Conservation (phyloP, 1,284 basidiomycete species). For the Rhodotorula sp. region DNA sequence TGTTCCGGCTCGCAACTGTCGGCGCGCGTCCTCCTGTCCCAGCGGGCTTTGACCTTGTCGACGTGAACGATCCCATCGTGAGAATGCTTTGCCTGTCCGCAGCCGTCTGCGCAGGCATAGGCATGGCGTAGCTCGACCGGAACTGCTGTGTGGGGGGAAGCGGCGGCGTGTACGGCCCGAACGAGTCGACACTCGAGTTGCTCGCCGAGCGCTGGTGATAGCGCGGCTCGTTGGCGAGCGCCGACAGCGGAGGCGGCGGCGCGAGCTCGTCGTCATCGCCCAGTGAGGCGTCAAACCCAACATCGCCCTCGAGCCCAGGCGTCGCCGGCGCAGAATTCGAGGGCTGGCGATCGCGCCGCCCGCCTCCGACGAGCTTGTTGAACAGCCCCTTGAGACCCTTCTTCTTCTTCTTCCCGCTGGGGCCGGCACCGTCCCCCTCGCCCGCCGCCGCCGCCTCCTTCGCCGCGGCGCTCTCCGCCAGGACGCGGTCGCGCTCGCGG, state of each 20-base stretch:
- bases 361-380: slow-evolving; percentile 42
- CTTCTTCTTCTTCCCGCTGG: slow-evolving; percentile 38
- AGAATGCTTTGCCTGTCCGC: slow-evolving; percentile 33
- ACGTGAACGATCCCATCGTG: slow-evolving; percentile 24
- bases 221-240: slow-evolving; percentile 39
- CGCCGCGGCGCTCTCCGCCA: slow-evolving; percentile 3
- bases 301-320: not conserved
- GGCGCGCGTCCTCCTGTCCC: not conserved
- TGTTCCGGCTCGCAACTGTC: slow-evolving; percentile 3
- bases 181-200: slow-evolving; percentile 39
- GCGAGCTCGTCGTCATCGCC: slow-evolving; percentile 32
- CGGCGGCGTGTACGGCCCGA: slow-evolving; percentile 36
- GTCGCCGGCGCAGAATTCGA: slow-evolving; percentile 10
- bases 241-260: slow-evolving; percentile 40
- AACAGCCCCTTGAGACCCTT: slow-evolving; percentile 46
- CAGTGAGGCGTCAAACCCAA: not conserved
- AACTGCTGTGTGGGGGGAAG: slow-evolving; percentile 13
- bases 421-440: not conserved
- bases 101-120: not conserved
- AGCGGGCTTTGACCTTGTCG: slow-evolving; percentile 12
- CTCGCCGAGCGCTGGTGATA: slow-evolving; percentile 37
- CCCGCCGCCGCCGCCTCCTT: not conserved
- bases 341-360: not conserved
- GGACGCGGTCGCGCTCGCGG: slow-evolving; percentile 24
- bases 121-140: slow-evolving; percentile 15